Conservation (phyloP, 371 early-diverging fungal species). For the Syncephalastrum sp. region DNA sequence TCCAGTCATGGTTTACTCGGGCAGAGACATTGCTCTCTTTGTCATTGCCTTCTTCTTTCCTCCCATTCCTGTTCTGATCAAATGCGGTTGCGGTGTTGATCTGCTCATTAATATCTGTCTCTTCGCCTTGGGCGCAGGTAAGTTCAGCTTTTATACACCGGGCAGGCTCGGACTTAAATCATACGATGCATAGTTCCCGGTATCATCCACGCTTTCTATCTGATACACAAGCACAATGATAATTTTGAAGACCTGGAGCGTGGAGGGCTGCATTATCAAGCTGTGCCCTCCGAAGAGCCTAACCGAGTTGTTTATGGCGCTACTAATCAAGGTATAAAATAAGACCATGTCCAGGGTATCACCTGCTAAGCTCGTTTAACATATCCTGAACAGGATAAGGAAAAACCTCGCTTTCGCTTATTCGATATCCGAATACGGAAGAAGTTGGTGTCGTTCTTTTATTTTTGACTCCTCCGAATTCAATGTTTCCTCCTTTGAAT, state of each 20-base stretch:
- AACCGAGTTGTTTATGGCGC: conserved; percentile 29
- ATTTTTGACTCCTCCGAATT: too few relatives aligned
- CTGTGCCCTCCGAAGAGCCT: conserved; percentile 33
- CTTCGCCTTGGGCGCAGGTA: conserved; percentile 57
- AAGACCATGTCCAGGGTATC: background rate
- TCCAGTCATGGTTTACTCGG: conserved; percentile 37
- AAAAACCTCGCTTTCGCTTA: too few relatives aligned
- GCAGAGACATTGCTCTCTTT: conserved; percentile 55
- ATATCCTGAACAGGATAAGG: too few relatives aligned
- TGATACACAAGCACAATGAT: conserved; percentile 51
- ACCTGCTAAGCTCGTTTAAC: background rate
- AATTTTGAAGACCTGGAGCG: conserved; percentile 42
- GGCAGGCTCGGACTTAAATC: background rate
- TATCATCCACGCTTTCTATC: conserved; percentile 51
- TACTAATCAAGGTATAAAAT: conserved; percentile 18
- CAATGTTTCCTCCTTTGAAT: too few relatives aligned
- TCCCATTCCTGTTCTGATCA: conserved; percentile 64
- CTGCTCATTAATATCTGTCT: conserved; percentile 67
- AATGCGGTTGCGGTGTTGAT: conserved; percentile 65
- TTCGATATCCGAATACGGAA: too few relatives aligned
- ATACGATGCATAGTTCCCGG: conserved; percentile 34
- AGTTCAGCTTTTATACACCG: conserved; percentile 5
- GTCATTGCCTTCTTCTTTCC: conserved; percentile 72
- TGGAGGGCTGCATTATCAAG: conserved; percentile 44
- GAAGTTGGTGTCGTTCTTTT: too few relatives aligned